Evolutionary conservation across 805 yeast species (phyloP), one percentile per base, ranked within the genome.

Genomic region (Candida silvicultrix): DNA sequence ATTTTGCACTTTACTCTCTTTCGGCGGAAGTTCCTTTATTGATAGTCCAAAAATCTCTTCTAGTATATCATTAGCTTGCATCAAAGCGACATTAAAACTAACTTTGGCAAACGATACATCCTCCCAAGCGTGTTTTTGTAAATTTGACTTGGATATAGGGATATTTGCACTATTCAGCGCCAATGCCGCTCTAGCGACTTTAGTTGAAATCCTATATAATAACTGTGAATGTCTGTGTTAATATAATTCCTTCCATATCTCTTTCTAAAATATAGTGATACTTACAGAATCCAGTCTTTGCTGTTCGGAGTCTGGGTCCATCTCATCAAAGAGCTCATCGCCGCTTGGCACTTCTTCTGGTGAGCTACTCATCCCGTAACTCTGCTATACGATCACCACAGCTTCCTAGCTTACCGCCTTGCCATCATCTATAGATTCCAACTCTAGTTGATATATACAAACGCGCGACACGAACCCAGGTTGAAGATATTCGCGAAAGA

Each of bases 121-220:
- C 9, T 42, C 46, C 51, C 52, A 52, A 2, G 47, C 54, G 16
- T 28, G 29, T 19, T 42, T 47, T 41, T 50, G 52, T 11, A 50
- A 18, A 12, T 49, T 32, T 1, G 38, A 46, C 23, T 38, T 47
- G 1, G 52, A 48, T 15, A 54, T 49, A 19, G 50, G 32, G 10
- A 43, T 39, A 19, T 49, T 50, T 4, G 47, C 40, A 19, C 43
- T 44, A n/a, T 50, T 49, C 2, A 49, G 21, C 1, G 53, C 49
- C 12, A 54, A 23, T 15, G 50, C 42, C 1, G 50, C 19, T 31
- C 53, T 28, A 0, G 50, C 49, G 2, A 46, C 41, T 23, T 31
- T 51, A 3, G 28, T 36, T 2, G 45, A 41, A 10, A 47, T 41
- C n/a, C 44, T 46, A 10, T 40, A 10, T 14, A n/a, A n/a, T n/a